phyloP scores from a whole-genome alignment of 1,284 basidiomycete species.

The Heterobasidion irregulare region DNA sequence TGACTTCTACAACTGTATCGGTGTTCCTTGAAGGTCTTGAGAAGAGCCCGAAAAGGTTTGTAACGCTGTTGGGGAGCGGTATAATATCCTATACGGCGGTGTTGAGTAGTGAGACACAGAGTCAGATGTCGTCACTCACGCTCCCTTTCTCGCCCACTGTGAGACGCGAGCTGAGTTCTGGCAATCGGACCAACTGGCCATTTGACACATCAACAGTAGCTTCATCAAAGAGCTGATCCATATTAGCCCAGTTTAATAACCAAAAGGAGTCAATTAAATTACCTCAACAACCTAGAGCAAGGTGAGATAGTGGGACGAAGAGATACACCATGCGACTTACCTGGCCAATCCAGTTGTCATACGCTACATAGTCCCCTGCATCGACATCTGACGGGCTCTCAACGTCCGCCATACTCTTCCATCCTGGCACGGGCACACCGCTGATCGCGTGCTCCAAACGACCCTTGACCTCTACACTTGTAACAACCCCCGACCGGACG shows the following conservation, averaged over 20 bases:
- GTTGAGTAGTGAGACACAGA: not conserved
- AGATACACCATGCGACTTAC: slow-evolving; percentile 28
- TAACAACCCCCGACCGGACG: slow-evolving; percentile 72
- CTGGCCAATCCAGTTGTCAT: slow-evolving; percentile 87
- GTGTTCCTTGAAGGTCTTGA: slow-evolving; percentile 33
- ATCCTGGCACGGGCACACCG: slow-evolving; percentile 49
- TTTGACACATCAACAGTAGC: slow-evolving; percentile 56
- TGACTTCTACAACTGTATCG: slow-evolving; percentile 67
- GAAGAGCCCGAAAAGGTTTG: slow-evolving; percentile 36
- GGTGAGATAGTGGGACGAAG: slow-evolving; percentile 2
- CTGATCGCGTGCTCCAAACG: slow-evolving; percentile 73
- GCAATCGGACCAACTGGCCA: slow-evolving; percentile 57
- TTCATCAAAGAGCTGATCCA: slow-evolving; percentile 74
- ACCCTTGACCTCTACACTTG: slow-evolving; percentile 51
- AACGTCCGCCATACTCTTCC: slow-evolving; percentile 58
- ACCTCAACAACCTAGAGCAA: slow-evolving; percentile 41
- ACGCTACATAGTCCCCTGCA: slow-evolving; percentile 76
- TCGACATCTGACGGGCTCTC: slow-evolving; percentile 52
- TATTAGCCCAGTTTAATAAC: slow-evolving; percentile 10
- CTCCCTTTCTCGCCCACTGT: slow-evolving; percentile 63
- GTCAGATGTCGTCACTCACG: slow-evolving; percentile 28
- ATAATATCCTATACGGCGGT: slow-evolving; percentile 48
- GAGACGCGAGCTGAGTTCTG: slow-evolving; percentile 67
- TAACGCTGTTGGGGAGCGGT: slow-evolving; percentile 41
- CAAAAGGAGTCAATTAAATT: slow-evolving; percentile 7